A percentile compares a stretch with the other conserved stretches of the same genome.
These are phyloP conservation scores for Wickerhamomyces strasburgensis DNA, from an alignment of 805 yeast genomes.

Conservation along the genomic window DNA sequence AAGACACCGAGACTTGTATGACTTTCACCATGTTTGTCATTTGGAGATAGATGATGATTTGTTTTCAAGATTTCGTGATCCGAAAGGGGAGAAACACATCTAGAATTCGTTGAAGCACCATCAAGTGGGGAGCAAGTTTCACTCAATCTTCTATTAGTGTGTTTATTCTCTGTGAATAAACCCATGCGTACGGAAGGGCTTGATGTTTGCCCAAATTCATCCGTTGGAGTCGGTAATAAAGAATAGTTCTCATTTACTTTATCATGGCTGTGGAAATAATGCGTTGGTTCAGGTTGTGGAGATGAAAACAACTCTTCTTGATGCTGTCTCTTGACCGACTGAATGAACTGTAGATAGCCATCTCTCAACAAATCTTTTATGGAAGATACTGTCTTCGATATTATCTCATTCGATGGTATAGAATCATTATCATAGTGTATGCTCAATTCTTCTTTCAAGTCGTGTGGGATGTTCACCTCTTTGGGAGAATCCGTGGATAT, in stretches of 20 bases:
- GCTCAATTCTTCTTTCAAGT: slow-evolving; percentile 14
- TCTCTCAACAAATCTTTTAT: slow-evolving; percentile 23
- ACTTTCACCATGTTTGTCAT: no score
- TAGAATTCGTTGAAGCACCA: slow-evolving; percentile 1
- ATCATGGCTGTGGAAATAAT: not conserved
- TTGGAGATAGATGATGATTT: no score
- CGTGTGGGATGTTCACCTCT: slow-evolving; percentile 26
- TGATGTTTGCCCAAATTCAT: slow-evolving; percentile 4
- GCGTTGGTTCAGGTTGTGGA: not conserved
- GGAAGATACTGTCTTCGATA: slow-evolving; percentile 17
- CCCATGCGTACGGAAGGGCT: no score
- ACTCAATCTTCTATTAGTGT: slow-evolving; percentile 12
- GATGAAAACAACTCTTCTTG: slow-evolving; percentile 2
- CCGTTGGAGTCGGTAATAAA: slow-evolving; percentile 16
- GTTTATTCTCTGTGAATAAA: no score
- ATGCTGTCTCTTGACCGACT: slow-evolving; percentile 10
- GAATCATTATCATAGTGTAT: slow-evolving; percentile 7
- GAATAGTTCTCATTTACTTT: slow-evolving; percentile 13
- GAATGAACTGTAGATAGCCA: slow-evolving; percentile 22
- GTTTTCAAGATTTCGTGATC: slow-evolving; percentile 5
- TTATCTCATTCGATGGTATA: slow-evolving; percentile 15
- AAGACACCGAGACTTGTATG: no score
- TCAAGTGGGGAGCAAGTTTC: slow-evolving; percentile 21
- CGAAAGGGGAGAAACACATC: slow-evolving; percentile 20
- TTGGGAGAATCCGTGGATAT: slow-evolving; percentile 36